Evolutionary conservation across 148 eudicot genomes (phyloP).

Genomic region (Gaultheria prostrata): DNA sequence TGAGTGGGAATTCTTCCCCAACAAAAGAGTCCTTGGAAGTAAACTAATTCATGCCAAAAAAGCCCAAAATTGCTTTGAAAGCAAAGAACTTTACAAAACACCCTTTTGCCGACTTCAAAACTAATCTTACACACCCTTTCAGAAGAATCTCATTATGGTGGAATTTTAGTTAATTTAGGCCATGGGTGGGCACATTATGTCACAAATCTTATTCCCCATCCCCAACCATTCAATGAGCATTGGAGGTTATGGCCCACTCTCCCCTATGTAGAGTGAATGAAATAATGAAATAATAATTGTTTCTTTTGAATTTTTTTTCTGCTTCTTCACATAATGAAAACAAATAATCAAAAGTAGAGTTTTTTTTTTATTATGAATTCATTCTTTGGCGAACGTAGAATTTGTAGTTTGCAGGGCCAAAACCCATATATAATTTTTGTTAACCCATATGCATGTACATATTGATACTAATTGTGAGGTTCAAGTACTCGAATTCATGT

Average conservation of each 20-base stretch:
- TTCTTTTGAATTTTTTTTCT: neutral
- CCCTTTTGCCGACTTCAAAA: neutral
- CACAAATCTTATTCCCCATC: neutral
- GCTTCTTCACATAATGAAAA: neutral
- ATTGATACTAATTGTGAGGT: too few species aligned
- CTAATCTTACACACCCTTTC: neutral
- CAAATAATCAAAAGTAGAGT: neutral
- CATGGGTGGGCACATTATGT: constrained; percentile 2
- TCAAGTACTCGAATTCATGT: too few species aligned
- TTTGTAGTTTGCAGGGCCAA: too few species aligned
- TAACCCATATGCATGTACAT: too few species aligned
- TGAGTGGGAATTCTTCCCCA: neutral
- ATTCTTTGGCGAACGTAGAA: neutral
- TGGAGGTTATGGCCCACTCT: neutral
- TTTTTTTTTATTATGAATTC: neutral
- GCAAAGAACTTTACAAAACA: neutral
- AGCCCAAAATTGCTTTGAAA: neutral
- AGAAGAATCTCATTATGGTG: constrained; percentile 1
- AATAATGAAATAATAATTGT: neutral
- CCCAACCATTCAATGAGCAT: constrained; percentile 2
- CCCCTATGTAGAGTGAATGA: neutral
- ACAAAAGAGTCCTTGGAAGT: neutral
- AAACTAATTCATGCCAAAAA: neutral
- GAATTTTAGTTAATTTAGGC: neutral
- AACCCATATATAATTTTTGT: too few species aligned